Conservation (phyloP, 208 protist genomes). For the Trypanosoma vivax region DNA sequence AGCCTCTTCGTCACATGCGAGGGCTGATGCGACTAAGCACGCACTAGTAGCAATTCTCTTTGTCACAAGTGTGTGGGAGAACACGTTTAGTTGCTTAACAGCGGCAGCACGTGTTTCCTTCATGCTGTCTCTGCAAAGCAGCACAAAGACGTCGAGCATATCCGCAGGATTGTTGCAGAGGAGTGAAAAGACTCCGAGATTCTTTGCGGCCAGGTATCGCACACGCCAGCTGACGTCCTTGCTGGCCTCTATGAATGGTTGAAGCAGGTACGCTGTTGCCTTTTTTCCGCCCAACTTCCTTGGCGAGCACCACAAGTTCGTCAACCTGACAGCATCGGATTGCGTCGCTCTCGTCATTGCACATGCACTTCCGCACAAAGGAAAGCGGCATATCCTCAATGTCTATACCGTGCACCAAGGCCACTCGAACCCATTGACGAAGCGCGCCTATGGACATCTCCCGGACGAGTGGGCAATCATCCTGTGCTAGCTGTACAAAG, state of each 20-base stretch:
- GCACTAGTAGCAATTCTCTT: conserved; percentile 13
- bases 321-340: conserved; percentile 56
- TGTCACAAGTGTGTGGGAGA: not conserved
- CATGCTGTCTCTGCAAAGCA: conserved; percentile 53
- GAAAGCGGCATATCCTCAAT: conserved; percentile 58
- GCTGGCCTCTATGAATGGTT: conserved; percentile 30
- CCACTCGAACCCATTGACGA: conserved; percentile 57
- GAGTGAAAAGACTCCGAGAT: conserved; percentile 37
- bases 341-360: conserved; percentile 61
- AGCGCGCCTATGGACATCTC: conserved; percentile 41
- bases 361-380: conserved; percentile 47
- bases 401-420: conserved; percentile 33
- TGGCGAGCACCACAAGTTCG: conserved; percentile 40
- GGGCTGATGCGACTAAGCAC: conserved; percentile 27
- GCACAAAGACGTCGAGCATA: conserved; percentile 34
- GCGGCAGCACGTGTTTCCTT: conserved; percentile 56
- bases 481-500: conserved; percentile 50
- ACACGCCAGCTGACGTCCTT: conserved; percentile 74
- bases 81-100: conserved; percentile 43
- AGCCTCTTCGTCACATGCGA: conserved; percentile 46
- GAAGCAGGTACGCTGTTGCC: conserved; percentile 46
- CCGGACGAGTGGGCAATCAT: conserved; percentile 48
- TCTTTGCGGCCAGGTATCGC: conserved; percentile 48
- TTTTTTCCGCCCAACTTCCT: conserved; percentile 37
- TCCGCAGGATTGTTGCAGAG: conserved; percentile 39